Evolutionary conservation across 176 grass and related monocot species (phyloP), one percentile per base, ranked within the genome.

Genomic region (Oryza meyeriana): DNA sequence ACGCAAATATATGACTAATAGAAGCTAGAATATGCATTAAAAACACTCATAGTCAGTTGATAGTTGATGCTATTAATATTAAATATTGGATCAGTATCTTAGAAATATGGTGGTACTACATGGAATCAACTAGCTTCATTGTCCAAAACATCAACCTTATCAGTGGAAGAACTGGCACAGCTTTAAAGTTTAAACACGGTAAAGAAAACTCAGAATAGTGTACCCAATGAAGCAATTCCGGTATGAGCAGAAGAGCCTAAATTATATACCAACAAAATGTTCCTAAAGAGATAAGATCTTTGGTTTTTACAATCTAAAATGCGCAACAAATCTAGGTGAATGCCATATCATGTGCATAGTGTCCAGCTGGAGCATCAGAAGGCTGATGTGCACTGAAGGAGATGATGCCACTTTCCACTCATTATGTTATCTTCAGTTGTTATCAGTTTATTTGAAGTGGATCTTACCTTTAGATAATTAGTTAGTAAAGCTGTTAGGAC

Each of bases 61-160:
- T 71, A 40, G 59, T 33, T 2, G 4, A 33, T n/a, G n/a, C n/a
- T 40, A 55, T 45, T 28, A 58, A 81, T 28, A 29, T 36, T 41
- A 68, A 70, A 81, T 59, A 34, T 40, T 41, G 69, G 70, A 61
- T 30, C 12, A 10, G 39, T 38, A 71, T 42, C 24, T 59, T 80
- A 57, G 31, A 61, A 20, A 20, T 59, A 81, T 81, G 79, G 68
- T 24, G 35, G 11, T 59, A 41, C 25, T 40, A 81, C 79, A 79
- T 47, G 66, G 24, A 59, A 71, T 35, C 44, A 27, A 59, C 79
- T 71, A 29, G 47, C 69, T 44, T 71, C 27, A 62, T 71, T 27
- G 40, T 81, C 17, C 61, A 71, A 29, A 81, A 38, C 20, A 61
- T 61, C 10, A n/a, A 41, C 52, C 32, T 59, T 64, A 75, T 25